Percentiles rank a stretch among this genome's conserved stretches.
Conservation (phyloP, 495 filamentous ascomycete species). For the Xylaria nigripes region DNA sequence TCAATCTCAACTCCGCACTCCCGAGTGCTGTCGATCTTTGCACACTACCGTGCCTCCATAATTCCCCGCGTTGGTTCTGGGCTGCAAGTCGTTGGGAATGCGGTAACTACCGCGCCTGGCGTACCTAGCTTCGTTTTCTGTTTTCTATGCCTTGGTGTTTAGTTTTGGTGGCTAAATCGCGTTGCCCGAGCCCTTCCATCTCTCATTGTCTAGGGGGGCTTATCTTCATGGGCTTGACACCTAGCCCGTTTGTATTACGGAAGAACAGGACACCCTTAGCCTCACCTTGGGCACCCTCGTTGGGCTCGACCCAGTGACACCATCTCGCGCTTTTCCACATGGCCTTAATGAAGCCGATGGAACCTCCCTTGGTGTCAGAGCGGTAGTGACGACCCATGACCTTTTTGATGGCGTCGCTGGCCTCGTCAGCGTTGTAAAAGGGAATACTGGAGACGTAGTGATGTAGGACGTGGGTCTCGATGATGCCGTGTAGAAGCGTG, state of each 20-base stretch:
- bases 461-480: conserved; percentile 87
- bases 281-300: conserved; percentile 56
- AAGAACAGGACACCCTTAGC: conserved; percentile 61
- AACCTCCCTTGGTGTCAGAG: conserved; percentile 51
- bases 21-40: not conserved
- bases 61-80: not conserved
- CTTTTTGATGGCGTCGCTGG: conserved; percentile 71
- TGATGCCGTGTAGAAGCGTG: conserved; percentile 79
- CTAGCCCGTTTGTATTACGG: conserved; percentile 69
- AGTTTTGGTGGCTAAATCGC: not conserved
- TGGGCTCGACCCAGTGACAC: conserved; percentile 70
- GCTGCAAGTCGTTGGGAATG: not conserved
- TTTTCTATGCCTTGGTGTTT: not conserved
- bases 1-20: not conserved
- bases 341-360: conserved; percentile 56
- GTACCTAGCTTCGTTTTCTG: too few relatives aligned
- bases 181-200: not conserved
- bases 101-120: too few relatives aligned
- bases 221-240: conserved; percentile 52
- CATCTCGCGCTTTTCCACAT: conserved; percentile 57
- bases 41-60: not conserved
- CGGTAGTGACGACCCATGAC: conserved; percentile 80
- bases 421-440: conserved; percentile 88
- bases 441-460: conserved; percentile 80
- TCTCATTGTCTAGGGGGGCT: conserved; percentile 11